Evolutionary conservation across 495 filamentous ascomycete species (phyloP).

Genomic region (Mytilinidion resinicola): DNA sequence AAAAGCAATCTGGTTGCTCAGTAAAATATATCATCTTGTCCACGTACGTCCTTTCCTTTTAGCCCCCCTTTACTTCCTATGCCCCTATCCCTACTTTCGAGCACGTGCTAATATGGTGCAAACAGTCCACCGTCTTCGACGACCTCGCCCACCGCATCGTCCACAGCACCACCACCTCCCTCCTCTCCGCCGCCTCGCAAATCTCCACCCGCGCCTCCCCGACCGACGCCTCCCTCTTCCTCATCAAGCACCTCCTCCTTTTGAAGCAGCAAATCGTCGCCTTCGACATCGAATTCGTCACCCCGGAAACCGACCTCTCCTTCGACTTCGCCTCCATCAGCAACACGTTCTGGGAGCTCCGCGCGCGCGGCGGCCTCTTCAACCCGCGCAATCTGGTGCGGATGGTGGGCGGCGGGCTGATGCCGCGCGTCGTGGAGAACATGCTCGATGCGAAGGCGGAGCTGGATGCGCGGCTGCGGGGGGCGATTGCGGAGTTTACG

Average conservation of each 20-base stretch:
- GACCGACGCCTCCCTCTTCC: constrained; percentile 71
- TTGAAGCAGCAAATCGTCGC: constrained; percentile 88
- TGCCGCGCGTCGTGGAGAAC: constrained; percentile 33
- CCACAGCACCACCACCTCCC: constrained; percentile 64
- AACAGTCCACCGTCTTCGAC: constrained; percentile 64
- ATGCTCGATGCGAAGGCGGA: constrained; percentile 57
- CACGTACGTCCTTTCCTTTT: no score
- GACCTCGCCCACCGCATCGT: constrained; percentile 73
- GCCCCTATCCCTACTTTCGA: constrained; percentile 9
- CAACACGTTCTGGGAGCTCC: constrained; percentile 69
- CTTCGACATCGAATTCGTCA: constrained; percentile 84
- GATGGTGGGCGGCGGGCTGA: constrained; percentile 37
- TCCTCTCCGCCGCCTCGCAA: constrained; percentile 46
- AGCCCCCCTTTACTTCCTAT: background rate
- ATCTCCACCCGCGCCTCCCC: constrained; percentile 43
- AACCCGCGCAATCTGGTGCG: constrained; percentile 53
- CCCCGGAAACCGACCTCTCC: constrained; percentile 52
- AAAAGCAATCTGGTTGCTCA: constrained; percentile 75
- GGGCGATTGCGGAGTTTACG: constrained; percentile 75
- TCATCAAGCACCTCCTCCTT: constrained; percentile 84
- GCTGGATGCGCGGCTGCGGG: constrained; percentile 68
- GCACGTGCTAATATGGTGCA: background rate
- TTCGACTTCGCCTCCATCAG: constrained; percentile 76
- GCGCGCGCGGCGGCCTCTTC: constrained; percentile 63
- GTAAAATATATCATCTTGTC: constrained; percentile 75